Conservation (phyloP, 306 rosid species). For the Phaseolus lunatus region DNA sequence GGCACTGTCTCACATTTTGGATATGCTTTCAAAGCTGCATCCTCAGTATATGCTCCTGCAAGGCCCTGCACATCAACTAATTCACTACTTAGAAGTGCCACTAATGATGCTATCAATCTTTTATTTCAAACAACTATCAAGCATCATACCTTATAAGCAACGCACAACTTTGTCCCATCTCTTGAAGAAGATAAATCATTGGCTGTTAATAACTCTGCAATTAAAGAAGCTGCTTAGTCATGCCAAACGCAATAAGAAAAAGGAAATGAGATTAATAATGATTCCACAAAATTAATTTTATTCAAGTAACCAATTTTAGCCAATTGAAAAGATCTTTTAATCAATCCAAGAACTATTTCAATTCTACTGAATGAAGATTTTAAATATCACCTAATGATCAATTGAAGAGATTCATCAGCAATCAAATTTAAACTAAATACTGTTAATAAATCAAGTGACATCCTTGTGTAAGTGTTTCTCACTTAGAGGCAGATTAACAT, state of each 20-base stretch:
- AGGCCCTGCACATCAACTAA: conserved; percentile 54
- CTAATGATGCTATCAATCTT: conserved; percentile 31
- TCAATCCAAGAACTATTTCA: too few relatives aligned
- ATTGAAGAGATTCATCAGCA: too few relatives aligned
- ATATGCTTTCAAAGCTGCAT: conserved; percentile 75
- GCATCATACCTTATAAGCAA: conserved; percentile 75
- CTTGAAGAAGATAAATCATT: conserved; percentile 37
- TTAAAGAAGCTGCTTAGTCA: conserved; percentile 39
- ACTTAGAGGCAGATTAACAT: conserved; percentile 67
- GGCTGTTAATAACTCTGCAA: conserved; percentile 69
- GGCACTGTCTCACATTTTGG: conserved; percentile 81
- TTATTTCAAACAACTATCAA: conserved; percentile 24
- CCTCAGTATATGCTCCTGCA: conserved; percentile 78
- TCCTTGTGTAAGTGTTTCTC: conserved; percentile 43
- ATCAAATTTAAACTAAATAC: too few relatives aligned
- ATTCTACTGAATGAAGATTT: too few relatives aligned
- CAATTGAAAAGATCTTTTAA: neutral
- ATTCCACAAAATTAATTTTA: too few relatives aligned
- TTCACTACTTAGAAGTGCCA: conserved; percentile 33
- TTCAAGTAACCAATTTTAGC: too few relatives aligned
- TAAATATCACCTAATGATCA: too few relatives aligned
- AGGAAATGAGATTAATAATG: neutral
- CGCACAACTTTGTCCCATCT: conserved; percentile 64
- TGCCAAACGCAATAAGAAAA: conserved; percentile 27
- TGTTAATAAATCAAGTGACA: too few relatives aligned